Evolutionary conservation across 78 protist genomes (phyloP).

Genomic region (Planoprotostelium fungivorum): DNA sequence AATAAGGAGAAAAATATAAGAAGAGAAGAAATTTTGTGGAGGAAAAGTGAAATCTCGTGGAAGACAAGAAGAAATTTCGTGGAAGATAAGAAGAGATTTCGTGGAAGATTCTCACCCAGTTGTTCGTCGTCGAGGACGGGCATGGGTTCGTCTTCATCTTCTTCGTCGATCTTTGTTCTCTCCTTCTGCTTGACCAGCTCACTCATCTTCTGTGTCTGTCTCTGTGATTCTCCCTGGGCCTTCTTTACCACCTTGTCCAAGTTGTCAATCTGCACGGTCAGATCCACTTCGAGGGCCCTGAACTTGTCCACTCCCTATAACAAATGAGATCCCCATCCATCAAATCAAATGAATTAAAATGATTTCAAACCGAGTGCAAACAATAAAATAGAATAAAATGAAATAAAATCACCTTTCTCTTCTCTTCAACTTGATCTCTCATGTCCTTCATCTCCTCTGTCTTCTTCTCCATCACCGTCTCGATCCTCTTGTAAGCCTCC

Average conservation of each 20-base stretch:
- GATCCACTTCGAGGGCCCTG: neutral
- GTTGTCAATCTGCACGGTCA: neutral
- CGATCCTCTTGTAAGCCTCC: neutral
- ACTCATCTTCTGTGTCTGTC: neutral
- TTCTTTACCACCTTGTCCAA: slow-evolving; percentile 7
- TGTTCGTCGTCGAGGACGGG: neutral
- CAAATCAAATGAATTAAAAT: no score
- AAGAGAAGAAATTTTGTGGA: no score
- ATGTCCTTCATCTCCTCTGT: slow-evolving; percentile 16
- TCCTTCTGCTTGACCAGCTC: neutral
- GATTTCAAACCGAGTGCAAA: no score
- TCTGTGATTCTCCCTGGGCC: slow-evolving; percentile 7
- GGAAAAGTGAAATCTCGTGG: neutral
- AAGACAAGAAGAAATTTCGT: neutral
- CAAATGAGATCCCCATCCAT: no score
- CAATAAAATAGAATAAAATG: no score
- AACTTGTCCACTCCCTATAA: neutral
- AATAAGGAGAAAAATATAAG: no score
- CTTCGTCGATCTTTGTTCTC: neutral
- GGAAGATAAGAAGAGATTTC: neutral
- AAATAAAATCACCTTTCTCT: no score
- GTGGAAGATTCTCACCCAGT: neutral
- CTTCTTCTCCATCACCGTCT: slow-evolving; percentile 12
- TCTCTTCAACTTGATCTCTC: slow-evolving; percentile 11
- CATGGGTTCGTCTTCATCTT: neutral